Conservation (phyloP, 192 early-diverging fungal species). For the Backusella morwellensis region DNA sequence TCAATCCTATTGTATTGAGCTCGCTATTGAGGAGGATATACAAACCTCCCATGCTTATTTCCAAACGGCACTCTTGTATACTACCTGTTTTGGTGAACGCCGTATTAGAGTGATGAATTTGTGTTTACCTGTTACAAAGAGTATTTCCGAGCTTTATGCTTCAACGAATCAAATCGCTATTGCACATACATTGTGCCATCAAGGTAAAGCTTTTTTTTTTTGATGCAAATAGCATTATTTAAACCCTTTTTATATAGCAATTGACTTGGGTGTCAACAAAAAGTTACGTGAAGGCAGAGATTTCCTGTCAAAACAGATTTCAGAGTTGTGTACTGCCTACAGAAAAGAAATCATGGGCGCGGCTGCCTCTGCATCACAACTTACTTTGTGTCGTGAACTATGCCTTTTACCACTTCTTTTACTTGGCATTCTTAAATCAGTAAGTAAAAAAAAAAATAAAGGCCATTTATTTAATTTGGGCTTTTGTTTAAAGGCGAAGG, state of each 20-base stretch:
- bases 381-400: constrained; percentile 72
- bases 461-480: neutral
- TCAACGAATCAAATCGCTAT: constrained; percentile 58
- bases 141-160: constrained; percentile 51
- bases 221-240: neutral
- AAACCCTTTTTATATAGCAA: constrained; percentile 37
- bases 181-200: constrained; percentile 42
- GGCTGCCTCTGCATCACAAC: constrained; percentile 59
- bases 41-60: constrained; percentile 52
- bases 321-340: constrained; percentile 74
- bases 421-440: constrained; percentile 70
- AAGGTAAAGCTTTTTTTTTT: constrained; percentile 9
- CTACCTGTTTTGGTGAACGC: constrained; percentile 65
- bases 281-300: constrained; percentile 83
- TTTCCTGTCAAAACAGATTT: constrained; percentile 60
- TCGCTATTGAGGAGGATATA: constrained; percentile 57
- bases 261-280: constrained; percentile 71
- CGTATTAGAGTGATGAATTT: constrained; percentile 66
- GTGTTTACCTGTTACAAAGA: constrained; percentile 58
- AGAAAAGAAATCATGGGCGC: constrained; percentile 62
- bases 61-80: constrained; percentile 69
- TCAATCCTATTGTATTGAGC: constrained; percentile 61
- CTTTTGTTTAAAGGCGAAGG: neutral
- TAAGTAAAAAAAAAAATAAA: constrained; percentile 27
- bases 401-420: constrained; percentile 70